phyloP scores from a whole-genome alignment of 257 asterid genomes.

The Solanum corneliomulleri region DNA sequence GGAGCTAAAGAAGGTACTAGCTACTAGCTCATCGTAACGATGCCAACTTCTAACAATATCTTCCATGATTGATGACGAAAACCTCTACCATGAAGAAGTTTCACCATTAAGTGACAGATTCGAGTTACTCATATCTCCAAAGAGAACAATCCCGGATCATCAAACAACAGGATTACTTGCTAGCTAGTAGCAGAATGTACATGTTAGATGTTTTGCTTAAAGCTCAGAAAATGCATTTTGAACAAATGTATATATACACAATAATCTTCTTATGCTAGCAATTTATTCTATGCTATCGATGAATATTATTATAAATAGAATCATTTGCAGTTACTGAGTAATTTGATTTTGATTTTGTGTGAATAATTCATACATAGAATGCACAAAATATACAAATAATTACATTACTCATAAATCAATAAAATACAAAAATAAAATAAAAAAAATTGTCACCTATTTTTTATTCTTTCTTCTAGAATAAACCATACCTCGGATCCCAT shows the following conservation, averaged over 20 bases:
- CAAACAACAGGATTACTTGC: not conserved
- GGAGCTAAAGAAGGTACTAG: not conserved
- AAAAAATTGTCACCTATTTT: not conserved
- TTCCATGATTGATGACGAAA: not conserved
- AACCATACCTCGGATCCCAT: constrained; percentile 90
- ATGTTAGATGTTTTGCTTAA: not conserved
- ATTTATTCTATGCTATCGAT: not conserved
- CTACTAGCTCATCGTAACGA: not conserved
- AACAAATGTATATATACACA: not conserved
- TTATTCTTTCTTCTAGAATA: constrained; percentile 50
- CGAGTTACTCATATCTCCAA: not conserved
- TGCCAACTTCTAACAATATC: not conserved
- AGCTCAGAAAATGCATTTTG: not conserved
- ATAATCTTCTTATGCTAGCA: not conserved
- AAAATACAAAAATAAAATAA: not conserved
- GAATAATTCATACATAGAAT: not conserved
- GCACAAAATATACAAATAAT: not conserved
- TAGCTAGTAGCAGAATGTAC: not conserved
- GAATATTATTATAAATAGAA: not conserved
- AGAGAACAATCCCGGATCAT: not conserved
- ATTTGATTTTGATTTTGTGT: too few relatives aligned
- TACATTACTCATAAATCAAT: not conserved
- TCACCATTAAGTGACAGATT: not conserved
- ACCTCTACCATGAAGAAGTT: not conserved
- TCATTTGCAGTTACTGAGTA: not conserved